Conservation (phyloP, 2,329 filamentous ascomycete species). For the Colletotrichum truncatum region DNA sequence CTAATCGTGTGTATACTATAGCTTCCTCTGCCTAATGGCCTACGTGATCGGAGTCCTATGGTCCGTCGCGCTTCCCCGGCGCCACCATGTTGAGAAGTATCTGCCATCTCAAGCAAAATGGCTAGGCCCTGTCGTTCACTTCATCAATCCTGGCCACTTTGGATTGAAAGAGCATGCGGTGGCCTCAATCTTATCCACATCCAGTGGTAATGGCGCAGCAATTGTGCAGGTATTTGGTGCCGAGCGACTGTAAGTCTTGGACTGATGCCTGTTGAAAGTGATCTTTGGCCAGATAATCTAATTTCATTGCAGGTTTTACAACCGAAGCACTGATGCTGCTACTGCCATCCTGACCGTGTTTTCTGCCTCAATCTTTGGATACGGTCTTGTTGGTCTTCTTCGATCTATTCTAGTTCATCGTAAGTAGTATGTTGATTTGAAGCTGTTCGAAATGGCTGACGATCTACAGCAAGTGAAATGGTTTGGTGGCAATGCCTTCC, state of each 20-base stretch:
- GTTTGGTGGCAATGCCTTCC: constrained; percentile 30
- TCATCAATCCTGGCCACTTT: constrained; percentile 28
- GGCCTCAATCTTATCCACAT: constrained; percentile 25
- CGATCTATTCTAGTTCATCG: constrained; percentile 25
- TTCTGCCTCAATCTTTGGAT: constrained; percentile 23
- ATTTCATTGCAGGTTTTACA: constrained; percentile 2
- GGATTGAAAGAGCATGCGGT: constrained; percentile 28
- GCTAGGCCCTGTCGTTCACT: constrained; percentile 24
- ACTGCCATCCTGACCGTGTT: constrained; percentile 26
- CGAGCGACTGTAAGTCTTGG: constrained; percentile 23
- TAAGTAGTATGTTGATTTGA: background rate
- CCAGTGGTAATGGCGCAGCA: constrained; percentile 24
- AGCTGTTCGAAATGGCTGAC: background rate
- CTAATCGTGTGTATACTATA: background rate
- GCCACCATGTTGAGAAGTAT: constrained; percentile 25
- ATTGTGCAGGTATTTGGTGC: constrained; percentile 27
- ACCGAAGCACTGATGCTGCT: constrained; percentile 20
- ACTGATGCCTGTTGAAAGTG: too few species aligned
- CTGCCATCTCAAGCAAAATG: constrained; percentile 25
- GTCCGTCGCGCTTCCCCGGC: constrained; percentile 25
- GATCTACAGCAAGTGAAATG: constrained; percentile 11
- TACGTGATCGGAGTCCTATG: constrained; percentile 28
- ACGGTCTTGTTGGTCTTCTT: constrained; percentile 18
- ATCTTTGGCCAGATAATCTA: background rate
- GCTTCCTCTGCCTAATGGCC: constrained; percentile 23